A percentile compares a stretch with the other conserved stretches of the same genome.
Conservation (phyloP, 306 rosid genomes). For the Elaeagnus macrophylla region DNA sequence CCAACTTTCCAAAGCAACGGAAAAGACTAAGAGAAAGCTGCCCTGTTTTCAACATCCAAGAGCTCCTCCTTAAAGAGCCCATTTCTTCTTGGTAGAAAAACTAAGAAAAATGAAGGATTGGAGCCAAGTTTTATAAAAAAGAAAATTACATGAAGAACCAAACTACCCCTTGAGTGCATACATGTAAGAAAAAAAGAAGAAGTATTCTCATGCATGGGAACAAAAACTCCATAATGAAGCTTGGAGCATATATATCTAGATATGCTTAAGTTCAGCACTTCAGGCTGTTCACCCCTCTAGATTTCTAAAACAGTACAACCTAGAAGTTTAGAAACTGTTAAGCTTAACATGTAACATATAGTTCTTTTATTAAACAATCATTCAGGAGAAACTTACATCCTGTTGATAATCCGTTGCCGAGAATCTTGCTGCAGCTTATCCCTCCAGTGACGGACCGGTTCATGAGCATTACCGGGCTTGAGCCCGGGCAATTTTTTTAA, state of each 20-base stretch:
- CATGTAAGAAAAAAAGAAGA: not conserved
- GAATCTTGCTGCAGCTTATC: constrained; percentile 32
- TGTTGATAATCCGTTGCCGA: constrained; percentile 39
- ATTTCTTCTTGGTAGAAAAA: not conserved
- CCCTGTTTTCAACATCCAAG: not conserved
- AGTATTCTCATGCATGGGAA: too few relatives aligned
- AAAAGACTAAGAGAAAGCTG: not conserved
- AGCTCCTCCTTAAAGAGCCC: not conserved
- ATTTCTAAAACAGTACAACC: not conserved
- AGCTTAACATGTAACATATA: not conserved
- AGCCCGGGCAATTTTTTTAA: too few relatives aligned
- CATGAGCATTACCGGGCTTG: too few relatives aligned
- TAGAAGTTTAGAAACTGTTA: not conserved
- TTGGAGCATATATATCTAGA: too few relatives aligned
- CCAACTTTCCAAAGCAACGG: not conserved
- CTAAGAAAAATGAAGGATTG: not conserved
- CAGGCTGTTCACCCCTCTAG: too few relatives aligned
- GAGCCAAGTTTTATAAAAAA: not conserved
- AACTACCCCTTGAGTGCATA: not conserved
- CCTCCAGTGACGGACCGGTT: too few relatives aligned
- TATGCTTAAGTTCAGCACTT: too few relatives aligned
- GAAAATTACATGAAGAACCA: not conserved
- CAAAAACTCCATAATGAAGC: too few relatives aligned
- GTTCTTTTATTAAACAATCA: not conserved
- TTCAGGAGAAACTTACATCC: constrained; percentile 24